Conservation (phyloP, 768 basidiomycete species). For the Russula brevipes region DNA sequence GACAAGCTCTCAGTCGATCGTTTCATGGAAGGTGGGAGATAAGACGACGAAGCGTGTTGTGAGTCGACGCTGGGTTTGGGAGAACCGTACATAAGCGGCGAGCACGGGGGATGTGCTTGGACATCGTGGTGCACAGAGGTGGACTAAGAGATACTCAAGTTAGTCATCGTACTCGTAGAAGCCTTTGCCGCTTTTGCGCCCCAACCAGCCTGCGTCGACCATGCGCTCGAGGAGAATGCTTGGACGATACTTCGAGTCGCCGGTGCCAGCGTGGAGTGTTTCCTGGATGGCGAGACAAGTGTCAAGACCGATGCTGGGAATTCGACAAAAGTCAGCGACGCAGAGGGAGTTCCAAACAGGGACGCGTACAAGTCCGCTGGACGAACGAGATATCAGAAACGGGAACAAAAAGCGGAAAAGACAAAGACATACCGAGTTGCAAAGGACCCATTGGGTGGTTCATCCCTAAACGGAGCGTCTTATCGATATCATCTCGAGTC, state of each 20-base stretch:
- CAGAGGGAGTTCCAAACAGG: background rate
- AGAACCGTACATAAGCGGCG: background rate
- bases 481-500: constrained; percentile 91
- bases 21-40: constrained; percentile 2
- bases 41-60: background rate
- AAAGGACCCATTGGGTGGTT: constrained; percentile 93
- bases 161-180: constrained; percentile 75
- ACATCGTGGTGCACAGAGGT: background rate
- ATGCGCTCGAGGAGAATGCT: constrained; percentile 85
- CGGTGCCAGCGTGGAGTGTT: constrained; percentile 81
- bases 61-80: background rate
- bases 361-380: constrained; percentile 37
- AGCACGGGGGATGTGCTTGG: background rate
- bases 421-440: constrained; percentile 55
- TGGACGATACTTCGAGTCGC: constrained; percentile 94
- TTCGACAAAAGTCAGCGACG: constrained; percentile 1
- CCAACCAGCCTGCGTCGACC: constrained; percentile 95
- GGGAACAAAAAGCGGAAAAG: background rate
- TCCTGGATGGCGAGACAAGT: constrained; percentile 93
- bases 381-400: background rate
- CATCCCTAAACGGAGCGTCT: constrained; percentile 90
- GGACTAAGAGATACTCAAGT: background rate
- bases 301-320: constrained; percentile 85
- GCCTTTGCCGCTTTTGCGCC: constrained; percentile 88
- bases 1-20: constrained; percentile 9